Conservation (phyloP, 176 grass and related monocot species). For the Cocos nucifera region DNA sequence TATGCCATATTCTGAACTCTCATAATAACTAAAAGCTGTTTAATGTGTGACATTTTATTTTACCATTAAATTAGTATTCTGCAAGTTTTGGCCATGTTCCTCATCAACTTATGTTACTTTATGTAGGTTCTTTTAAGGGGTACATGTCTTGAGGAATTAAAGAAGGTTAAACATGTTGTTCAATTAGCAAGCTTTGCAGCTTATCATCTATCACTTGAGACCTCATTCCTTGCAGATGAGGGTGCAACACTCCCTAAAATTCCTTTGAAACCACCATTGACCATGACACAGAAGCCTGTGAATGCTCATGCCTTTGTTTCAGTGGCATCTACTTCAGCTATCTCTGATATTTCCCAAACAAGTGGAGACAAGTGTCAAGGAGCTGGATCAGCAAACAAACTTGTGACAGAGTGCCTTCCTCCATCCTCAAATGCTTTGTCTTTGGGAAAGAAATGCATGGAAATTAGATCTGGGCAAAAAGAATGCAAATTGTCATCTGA, state of each 20-base stretch:
- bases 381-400: slow-evolving; percentile 27
- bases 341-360: slow-evolving; percentile 22
- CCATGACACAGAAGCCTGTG: slow-evolving; percentile 25
- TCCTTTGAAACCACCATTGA: slow-evolving; percentile 21
- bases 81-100: background rate
- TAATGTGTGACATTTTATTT: background rate
- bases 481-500: slow-evolving; percentile 22
- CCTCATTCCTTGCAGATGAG: slow-evolving; percentile 81
- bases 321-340: slow-evolving; percentile 14
- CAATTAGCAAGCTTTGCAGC: slow-evolving; percentile 78
- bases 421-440: slow-evolving; percentile 17
- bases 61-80: background rate
- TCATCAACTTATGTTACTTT: slow-evolving; percentile 1
- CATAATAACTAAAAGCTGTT: no score
- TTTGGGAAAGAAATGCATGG: slow-evolving; percentile 22
- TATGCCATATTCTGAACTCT: no score
- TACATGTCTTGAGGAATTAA: slow-evolving; percentile 54
- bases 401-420: slow-evolving; percentile 10
- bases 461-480: slow-evolving; percentile 23
- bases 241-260: slow-evolving; percentile 48
- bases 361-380: slow-evolving; percentile 22
- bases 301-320: slow-evolving; percentile 10
- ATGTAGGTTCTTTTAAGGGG: slow-evolving; percentile 71
- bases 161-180: slow-evolving; percentile 60
- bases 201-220: slow-evolving; percentile 77